Percentiles rank a stretch among this genome's conserved stretches.
phyloP scores from a whole-genome alignment of 2,329 filamentous ascomycete genomes.

The Fusarium sp. region DNA sequence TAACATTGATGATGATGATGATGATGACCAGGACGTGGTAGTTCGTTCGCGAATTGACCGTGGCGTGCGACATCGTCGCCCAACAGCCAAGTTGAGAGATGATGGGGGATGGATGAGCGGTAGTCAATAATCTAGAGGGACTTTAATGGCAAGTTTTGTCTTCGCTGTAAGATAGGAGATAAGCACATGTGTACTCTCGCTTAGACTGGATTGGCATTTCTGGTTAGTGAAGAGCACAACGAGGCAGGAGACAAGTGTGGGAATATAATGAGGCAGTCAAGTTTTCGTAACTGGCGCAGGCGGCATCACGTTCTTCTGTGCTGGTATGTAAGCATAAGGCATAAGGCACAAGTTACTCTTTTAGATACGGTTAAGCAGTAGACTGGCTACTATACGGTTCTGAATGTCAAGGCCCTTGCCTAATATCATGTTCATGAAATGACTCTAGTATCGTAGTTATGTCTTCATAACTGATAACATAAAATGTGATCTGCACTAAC shows the following conservation, averaged over 20 bases:
- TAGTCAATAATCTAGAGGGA: slow-evolving; percentile 23
- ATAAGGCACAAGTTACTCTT: not conserved
- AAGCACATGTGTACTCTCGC: slow-evolving; percentile 8
- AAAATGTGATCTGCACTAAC: slow-evolving; percentile 18
- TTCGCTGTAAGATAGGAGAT: slow-evolving; percentile 24
- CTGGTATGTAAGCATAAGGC: not conserved
- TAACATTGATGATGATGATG: slow-evolving; percentile 50
- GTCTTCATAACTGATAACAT: slow-evolving; percentile 15
- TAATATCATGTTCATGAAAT: slow-evolving; percentile 16
- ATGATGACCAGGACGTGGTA: slow-evolving; percentile 52
- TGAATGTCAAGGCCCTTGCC: not conserved
- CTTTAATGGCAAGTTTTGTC: not conserved
- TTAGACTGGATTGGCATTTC: slow-evolving; percentile 18
- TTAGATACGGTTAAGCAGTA: too few species aligned
- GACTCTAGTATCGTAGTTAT: slow-evolving; percentile 8
- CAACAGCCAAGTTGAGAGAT: slow-evolving; percentile 55
- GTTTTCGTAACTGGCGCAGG: not conserved
- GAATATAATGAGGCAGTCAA: slow-evolving; percentile 12
- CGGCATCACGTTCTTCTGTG: not conserved
- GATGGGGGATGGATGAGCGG: slow-evolving; percentile 44
- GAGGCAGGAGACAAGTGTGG: slow-evolving; percentile 1
- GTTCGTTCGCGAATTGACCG: slow-evolving; percentile 46
- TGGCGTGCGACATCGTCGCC: slow-evolving; percentile 51
- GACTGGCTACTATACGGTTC: too few species aligned
- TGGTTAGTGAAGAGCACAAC: slow-evolving; percentile 11